phyloP scores from a whole-genome alignment of 2,329 filamentous ascomycete genomes.

The Pyrenochaeta sp. region DNA sequence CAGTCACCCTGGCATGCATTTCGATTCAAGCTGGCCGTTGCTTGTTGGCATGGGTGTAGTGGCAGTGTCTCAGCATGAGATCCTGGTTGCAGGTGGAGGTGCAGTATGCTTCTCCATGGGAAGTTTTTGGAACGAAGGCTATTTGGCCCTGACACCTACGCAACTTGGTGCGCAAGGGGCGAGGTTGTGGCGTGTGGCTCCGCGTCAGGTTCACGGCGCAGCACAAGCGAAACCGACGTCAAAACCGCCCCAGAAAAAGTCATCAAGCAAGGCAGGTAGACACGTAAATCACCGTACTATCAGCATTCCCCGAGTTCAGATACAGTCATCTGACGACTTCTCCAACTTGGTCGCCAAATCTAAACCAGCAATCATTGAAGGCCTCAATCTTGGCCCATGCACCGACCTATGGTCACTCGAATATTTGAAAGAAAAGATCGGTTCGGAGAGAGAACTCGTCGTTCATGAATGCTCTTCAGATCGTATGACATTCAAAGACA shows the following conservation, averaged over 20 bases:
- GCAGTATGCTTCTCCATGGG: conserved; percentile 92
- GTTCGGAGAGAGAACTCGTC: conserved; percentile 63
- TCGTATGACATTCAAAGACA: conserved; percentile 80
- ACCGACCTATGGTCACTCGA: conserved; percentile 70
- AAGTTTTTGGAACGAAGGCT: conserved; percentile 73
- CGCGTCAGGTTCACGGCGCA: conserved; percentile 17
- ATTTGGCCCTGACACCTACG: conserved; percentile 27
- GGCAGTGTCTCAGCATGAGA: conserved; percentile 54
- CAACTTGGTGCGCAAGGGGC: conserved; percentile 19
- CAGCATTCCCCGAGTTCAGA: conserved; percentile 59
- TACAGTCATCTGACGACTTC: conserved; percentile 67
- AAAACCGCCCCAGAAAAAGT: conserved; percentile 18
- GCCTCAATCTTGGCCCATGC: conserved; percentile 72
- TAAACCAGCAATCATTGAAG: conserved; percentile 71
- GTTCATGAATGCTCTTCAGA: conserved; percentile 73
- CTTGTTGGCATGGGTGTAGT: conserved; percentile 72
- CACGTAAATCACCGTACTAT: conserved; percentile 12
- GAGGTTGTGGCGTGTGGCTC: conserved; percentile 24
- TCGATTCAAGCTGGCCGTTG: conserved; percentile 64
- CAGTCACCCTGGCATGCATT: conserved; percentile 24
- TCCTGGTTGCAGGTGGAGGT: conserved; percentile 78
- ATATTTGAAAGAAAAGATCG: conserved; percentile 66
- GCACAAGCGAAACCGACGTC: conserved; percentile 14
- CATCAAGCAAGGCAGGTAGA: conserved; percentile 17
- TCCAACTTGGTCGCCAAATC: conserved; percentile 63